Evolutionary conservation across 106 monocot genomes (phyloP), one percentile per base, ranked within the genome.

Genomic region (Acorus calamus): DNA sequence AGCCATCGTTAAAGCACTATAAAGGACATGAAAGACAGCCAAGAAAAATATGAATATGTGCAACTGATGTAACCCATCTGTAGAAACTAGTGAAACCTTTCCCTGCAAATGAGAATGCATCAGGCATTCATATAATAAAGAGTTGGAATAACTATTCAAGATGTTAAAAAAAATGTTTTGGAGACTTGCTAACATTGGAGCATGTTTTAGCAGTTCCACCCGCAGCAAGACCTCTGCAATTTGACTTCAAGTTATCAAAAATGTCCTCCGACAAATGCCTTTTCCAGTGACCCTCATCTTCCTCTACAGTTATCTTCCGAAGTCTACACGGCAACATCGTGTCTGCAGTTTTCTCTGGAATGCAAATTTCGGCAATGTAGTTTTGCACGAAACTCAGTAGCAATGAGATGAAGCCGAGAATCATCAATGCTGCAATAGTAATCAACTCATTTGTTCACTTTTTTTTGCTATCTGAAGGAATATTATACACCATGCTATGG

Each of bases 1-100:
- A 50, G 66, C 71, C 82, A 86, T 82, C 0, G 78, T 81, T 3
- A 79, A n/a, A 44, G 60, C 59, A 53, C 79, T 82, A 49, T 80
- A 77, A 2, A 67, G 54, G n/a, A 83, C 74, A 66, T 87, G 82
- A 44, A 77, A 70, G 7, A 87, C 76, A 3, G 82, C 76, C 9
- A 87, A 51, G 42, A 74, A 69, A 56, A 83, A 79, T 51, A 83
- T 74, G 55, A 83, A 77, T 48, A 80, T 76, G 59, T 83, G 79
- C 64, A 87, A 44, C 57, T 83, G 69, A 50, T 83, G 82, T 14
- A 83, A 59, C 46, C 73, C 82, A 52, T 47, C 51, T 59, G 44
- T 12, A 41, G 82, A 86, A 13, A 82, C 80, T 13, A 79, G 44
- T 10, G 86, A 46, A 47, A 82, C 86, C 58, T 52, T 82, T 7